These are phyloP conservation scores for Solanum habrochaites DNA, from an alignment of 257 asterid genomes.

Conservation along the genomic window DNA sequence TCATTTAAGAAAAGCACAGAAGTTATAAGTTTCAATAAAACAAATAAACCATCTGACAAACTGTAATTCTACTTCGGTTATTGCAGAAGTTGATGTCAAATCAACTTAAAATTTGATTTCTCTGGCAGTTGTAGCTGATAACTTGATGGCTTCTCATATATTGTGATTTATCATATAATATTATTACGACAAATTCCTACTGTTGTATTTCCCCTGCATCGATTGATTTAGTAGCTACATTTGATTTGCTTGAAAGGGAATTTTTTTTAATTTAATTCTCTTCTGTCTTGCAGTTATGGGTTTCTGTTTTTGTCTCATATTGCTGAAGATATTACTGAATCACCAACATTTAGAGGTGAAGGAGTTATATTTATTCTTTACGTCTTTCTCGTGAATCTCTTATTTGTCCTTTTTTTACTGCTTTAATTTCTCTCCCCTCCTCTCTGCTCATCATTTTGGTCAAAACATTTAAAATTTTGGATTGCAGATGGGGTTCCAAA, in stretches of 20 bases:
- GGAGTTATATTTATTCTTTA: neutral
- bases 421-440: neutral
- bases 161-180: neutral
- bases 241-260: neutral
- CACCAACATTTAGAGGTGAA: conserved; percentile 81
- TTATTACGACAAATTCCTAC: neutral
- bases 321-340: conserved; percentile 54
- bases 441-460: neutral
- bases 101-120: neutral
- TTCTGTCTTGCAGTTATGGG: conserved; percentile 54
- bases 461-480: neutral
- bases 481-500: conserved; percentile 95
- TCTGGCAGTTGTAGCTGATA: neutral
- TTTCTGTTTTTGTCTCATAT: conserved; percentile 69
- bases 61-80: neutral
- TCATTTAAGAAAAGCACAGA: neutral
- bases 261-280: neutral
- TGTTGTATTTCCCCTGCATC: neutral
- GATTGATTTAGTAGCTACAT: neutral
- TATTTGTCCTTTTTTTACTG: conserved; percentile 10
- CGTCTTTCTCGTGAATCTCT: neutral
- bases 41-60: neutral
- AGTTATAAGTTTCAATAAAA: neutral
- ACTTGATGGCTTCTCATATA: neutral
- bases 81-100: neutral